Percentiles rank a stretch among this genome's conserved stretches.
Evolutionary conservation across 768 basidiomycete species (phyloP).

Genomic region (Suillus sp.): DNA sequence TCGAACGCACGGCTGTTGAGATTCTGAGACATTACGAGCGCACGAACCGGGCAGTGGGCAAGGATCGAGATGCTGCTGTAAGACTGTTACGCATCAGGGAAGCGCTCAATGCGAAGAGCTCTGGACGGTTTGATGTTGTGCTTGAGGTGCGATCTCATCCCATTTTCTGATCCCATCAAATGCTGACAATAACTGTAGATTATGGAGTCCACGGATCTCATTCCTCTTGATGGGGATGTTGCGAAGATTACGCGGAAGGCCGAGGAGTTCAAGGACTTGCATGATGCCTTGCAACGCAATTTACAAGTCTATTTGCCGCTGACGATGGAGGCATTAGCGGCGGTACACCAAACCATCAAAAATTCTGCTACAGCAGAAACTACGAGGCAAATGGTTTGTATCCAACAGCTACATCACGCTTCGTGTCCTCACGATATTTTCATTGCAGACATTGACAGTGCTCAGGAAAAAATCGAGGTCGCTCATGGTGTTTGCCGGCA

Average conservation of each 20-base stretch:
- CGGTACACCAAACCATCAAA: conserved; percentile 78
- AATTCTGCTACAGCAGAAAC: conserved; percentile 69
- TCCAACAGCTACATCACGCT: conserved; percentile 16
- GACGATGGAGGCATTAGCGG: conserved; percentile 90
- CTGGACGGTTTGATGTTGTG: conserved; percentile 71
- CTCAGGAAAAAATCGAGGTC: conserved; percentile 82
- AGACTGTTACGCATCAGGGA: conserved; percentile 79
- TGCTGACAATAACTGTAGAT: conserved; percentile 46
- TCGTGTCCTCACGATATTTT: conserved; percentile 21
- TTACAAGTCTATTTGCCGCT: conserved; percentile 85
- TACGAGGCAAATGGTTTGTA: conserved; percentile 72
- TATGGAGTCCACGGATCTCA: conserved; percentile 83
- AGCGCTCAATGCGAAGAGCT: conserved; percentile 74
- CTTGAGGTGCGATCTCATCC: conserved; percentile 66
- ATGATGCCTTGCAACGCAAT: conserved; percentile 88
- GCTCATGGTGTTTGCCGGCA: conserved; percentile 86
- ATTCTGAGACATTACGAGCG: conserved; percentile 82
- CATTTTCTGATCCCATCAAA: conserved; percentile 4
- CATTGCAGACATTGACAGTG: conserved; percentile 57
- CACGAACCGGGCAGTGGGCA: conserved; percentile 71
- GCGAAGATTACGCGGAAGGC: conserved; percentile 82
- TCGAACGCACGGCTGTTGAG: conserved; percentile 76
- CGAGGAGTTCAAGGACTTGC: conserved; percentile 85
- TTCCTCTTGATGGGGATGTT: conserved; percentile 86
- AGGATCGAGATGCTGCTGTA: conserved; percentile 72